Evolutionary conservation across 1,284 basidiomycete genomes (phyloP).

Genomic region (Malassezia globosa): DNA sequence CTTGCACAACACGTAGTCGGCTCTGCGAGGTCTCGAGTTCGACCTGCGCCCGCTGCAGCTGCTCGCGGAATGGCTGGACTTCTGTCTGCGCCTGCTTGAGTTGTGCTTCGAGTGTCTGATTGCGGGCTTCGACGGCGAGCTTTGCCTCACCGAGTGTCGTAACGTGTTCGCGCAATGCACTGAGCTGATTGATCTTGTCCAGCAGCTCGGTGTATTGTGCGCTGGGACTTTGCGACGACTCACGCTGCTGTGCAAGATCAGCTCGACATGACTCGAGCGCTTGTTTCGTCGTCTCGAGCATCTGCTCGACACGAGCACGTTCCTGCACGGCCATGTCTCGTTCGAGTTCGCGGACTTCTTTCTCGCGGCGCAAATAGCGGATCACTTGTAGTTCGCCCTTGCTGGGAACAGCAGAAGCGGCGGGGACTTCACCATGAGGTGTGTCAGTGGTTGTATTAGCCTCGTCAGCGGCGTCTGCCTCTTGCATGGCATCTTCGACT

Average conservation of each 20-base stretch:
- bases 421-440: conserved; percentile 51
- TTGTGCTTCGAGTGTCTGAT: conserved; percentile 51
- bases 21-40: conserved; percentile 63
- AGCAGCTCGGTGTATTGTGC: conserved; percentile 72
- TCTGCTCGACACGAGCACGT: conserved; percentile 61
- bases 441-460: no score
- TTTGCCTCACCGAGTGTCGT: conserved; percentile 67
- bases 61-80: conserved; percentile 65
- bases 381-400: conserved; percentile 58
- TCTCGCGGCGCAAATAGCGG: conserved; percentile 71
- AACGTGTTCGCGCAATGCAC: conserved; percentile 76
- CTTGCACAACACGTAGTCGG: conserved; percentile 63
- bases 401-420: conserved; percentile 2
- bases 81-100: conserved; percentile 52
- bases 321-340: conserved; percentile 76
- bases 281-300: conserved; percentile 61
- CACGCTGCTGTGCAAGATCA: conserved; percentile 31
- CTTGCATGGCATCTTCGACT: conserved; percentile 28
- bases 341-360: conserved; percentile 78
- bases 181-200: conserved; percentile 75
- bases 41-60: conserved; percentile 58
- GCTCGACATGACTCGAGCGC: conserved; percentile 60
- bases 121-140: conserved; percentile 56
- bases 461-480: conserved; percentile 49
- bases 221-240: conserved; percentile 46